Percentiles rank a stretch among this genome's conserved stretches.
These are phyloP conservation scores for Citrus inodora DNA, from an alignment of 345 rosid species.

Conservation along the genomic window DNA sequence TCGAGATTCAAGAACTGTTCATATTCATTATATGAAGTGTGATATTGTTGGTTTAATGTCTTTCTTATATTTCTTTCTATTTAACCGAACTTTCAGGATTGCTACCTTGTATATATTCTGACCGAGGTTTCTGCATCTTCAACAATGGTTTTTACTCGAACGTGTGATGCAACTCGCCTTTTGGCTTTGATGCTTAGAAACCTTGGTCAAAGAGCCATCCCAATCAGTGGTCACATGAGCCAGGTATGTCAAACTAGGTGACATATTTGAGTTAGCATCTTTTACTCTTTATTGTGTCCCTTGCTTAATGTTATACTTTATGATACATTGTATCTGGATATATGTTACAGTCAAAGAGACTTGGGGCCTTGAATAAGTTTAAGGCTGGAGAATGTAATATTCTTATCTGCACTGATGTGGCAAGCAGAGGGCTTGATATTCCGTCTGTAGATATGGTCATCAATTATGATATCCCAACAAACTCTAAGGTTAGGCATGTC, in stretches of 20 bases:
- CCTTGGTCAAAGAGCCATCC: constrained; percentile 89
- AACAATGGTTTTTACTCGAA: constrained; percentile 91
- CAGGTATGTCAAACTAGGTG: constrained; percentile 45
- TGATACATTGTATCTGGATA: constrained; percentile 1
- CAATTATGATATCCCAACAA: constrained; percentile 88
- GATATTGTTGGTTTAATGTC: background rate
- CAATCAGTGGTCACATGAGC: constrained; percentile 94
- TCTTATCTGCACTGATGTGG: constrained; percentile 94
- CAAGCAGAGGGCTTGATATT: constrained; percentile 98
- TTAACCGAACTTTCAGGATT: constrained; percentile 53
- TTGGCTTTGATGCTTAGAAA: constrained; percentile 77
- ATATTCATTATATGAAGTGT: background rate
- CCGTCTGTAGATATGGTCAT: constrained; percentile 95
- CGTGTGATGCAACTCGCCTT: constrained; percentile 80
- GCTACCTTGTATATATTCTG: constrained; percentile 84
- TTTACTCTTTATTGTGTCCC: background rate
- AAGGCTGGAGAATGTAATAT: constrained; percentile 92
- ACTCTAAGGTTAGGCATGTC: constrained; percentile 51
- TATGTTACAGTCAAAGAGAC: constrained; percentile 71
- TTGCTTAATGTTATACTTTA: background rate
- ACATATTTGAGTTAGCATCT: background rate
- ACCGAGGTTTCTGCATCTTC: constrained; percentile 70
- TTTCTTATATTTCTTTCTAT: background rate
- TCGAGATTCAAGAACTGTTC: background rate
- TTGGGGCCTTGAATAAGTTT: constrained; percentile 90